These are phyloP conservation scores for Hypoxylon subgilvum DNA, from an alignment of 495 filamentous ascomycete genomes.

Conservation along the genomic window DNA sequence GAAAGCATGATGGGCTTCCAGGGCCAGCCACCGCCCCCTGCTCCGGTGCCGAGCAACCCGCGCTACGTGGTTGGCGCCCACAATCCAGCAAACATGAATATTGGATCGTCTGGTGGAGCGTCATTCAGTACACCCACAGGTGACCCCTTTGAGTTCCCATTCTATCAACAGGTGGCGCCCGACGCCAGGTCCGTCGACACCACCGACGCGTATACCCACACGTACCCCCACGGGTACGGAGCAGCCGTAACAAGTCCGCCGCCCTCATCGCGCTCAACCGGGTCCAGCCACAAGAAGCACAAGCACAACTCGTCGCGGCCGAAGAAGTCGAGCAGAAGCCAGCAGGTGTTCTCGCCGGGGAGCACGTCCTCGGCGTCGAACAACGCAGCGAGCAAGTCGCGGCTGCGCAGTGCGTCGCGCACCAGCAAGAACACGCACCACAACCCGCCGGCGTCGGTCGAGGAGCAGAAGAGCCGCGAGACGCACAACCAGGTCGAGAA, in stretches of 20 bases:
- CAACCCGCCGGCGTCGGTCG: slow-evolving; percentile 42
- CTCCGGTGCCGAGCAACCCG: slow-evolving; percentile 25
- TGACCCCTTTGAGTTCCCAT: slow-evolving; percentile 35
- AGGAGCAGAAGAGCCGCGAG: slow-evolving; percentile 50
- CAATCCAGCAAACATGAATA: slow-evolving; percentile 27
- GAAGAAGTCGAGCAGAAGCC: slow-evolving; percentile 13
- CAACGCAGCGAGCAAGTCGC: slow-evolving; percentile 24
- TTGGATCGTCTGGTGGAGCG: slow-evolving; percentile 28
- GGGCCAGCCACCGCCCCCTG: slow-evolving; percentile 27
- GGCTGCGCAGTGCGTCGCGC: slow-evolving; percentile 50
- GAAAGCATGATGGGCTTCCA: slow-evolving; percentile 32
- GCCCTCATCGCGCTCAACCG: slow-evolving; percentile 20
- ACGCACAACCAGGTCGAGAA: slow-evolving; percentile 58
- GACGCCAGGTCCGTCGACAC: slow-evolving; percentile 27
- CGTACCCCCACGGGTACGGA: slow-evolving; percentile 33
- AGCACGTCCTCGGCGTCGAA: slow-evolving; percentile 29
- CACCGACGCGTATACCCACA: slow-evolving; percentile 34
- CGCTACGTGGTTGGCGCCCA: slow-evolving; percentile 31
- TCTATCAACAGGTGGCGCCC: slow-evolving; percentile 27
- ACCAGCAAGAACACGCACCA: slow-evolving; percentile 48
- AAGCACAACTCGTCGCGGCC: slow-evolving; percentile 25
- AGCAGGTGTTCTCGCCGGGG: slow-evolving; percentile 33
- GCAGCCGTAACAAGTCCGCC: slow-evolving; percentile 28
- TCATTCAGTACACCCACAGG: slow-evolving; percentile 27
- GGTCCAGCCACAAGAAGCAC: slow-evolving; percentile 26